A percentile compares a stretch with the other conserved stretches of the same genome.
Evolutionary conservation across 108 stramenopile genomes (phyloP).

Genomic region (Stephanodiscus triporus): DNA sequence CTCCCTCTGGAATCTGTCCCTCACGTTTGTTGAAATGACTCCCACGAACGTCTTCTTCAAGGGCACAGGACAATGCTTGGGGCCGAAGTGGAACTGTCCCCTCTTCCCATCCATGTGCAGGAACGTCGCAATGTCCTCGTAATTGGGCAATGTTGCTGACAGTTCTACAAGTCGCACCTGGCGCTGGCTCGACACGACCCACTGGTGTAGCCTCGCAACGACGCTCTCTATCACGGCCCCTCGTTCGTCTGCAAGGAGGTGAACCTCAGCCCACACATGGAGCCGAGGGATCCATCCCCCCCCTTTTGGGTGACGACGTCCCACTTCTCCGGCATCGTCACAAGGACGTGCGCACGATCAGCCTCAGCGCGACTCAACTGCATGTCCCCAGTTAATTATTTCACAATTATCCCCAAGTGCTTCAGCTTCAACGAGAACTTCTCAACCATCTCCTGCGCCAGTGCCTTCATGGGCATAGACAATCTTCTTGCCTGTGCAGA

Average conservation of each 20-base stretch:
- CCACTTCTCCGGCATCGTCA: constrained; percentile 95
- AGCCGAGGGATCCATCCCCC: constrained; percentile 88
- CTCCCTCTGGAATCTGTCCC: constrained; percentile 68
- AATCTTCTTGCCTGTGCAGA: constrained; percentile 76
- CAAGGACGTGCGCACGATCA: constrained; percentile 89
- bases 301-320: constrained; percentile 84
- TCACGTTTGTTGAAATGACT: constrained; percentile 77
- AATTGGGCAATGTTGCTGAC: constrained; percentile 98
- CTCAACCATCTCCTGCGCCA: constrained; percentile 99
- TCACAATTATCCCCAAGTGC: constrained; percentile 83
- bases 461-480: constrained; percentile 99
- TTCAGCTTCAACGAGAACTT: constrained; percentile 94
- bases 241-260: constrained; percentile 96
- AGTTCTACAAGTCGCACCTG: constrained; percentile 96
- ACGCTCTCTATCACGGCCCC: constrained; percentile 99
- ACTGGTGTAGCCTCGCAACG: constrained; percentile 93
- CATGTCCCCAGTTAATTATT: constrained; percentile 99
- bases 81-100: constrained; percentile 95
- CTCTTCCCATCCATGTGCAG: constrained; percentile 77
- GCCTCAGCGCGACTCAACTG: constrained; percentile 95
- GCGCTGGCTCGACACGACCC: constrained; percentile 92
- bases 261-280: constrained; percentile 96
- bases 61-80: constrained; percentile 97
- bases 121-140: constrained; percentile 90
- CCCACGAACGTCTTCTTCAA: constrained; percentile 97